These are phyloP conservation scores for Hygrophila difformis DNA, from an alignment of 257 asterid species.

Conservation along the genomic window DNA sequence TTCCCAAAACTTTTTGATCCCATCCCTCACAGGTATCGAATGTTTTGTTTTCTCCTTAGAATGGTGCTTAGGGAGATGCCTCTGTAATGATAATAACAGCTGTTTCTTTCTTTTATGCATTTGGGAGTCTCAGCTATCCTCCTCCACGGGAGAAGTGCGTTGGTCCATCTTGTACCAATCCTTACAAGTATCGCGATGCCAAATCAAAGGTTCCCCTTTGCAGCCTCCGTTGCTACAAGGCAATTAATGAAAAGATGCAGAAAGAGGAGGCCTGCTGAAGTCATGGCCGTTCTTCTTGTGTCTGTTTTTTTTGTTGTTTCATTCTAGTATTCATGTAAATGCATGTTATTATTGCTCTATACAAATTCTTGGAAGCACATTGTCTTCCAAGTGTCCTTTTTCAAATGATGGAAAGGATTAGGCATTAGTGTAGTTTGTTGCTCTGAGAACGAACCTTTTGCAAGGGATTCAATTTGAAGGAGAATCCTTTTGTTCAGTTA, in stretches of 20 bases:
- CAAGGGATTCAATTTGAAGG: constrained; percentile 3
- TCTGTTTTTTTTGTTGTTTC: no score
- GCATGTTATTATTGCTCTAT: constrained; percentile 1
- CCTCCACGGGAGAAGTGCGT: constrained; percentile 90
- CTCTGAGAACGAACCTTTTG: constrained; percentile 11
- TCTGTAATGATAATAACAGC: no score
- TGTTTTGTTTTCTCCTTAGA: constrained; percentile 1
- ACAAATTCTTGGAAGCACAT: constrained; percentile 9
- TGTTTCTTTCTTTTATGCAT: neutral
- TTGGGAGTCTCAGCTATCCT: constrained; percentile 54
- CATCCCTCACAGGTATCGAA: constrained; percentile 40
- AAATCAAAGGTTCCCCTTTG: constrained; percentile 89
- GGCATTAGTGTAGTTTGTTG: constrained; percentile 11
- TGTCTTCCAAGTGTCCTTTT: constrained; percentile 14
- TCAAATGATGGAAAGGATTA: constrained; percentile 15
- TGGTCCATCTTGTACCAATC: constrained; percentile 70
- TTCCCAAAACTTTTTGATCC: constrained; percentile 59
- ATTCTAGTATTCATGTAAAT: constrained; percentile 10
- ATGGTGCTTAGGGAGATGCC: neutral
- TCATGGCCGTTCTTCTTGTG: neutral
- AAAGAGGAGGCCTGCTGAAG: constrained; percentile 26
- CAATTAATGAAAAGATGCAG: constrained; percentile 37
- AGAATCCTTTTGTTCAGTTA: constrained; percentile 1
- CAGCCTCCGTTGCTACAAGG: constrained; percentile 93
- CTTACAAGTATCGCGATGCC: constrained; percentile 93